phyloP scores from a whole-genome alignment of 177 flowering plant genomes.

The Vitis hybrid region DNA sequence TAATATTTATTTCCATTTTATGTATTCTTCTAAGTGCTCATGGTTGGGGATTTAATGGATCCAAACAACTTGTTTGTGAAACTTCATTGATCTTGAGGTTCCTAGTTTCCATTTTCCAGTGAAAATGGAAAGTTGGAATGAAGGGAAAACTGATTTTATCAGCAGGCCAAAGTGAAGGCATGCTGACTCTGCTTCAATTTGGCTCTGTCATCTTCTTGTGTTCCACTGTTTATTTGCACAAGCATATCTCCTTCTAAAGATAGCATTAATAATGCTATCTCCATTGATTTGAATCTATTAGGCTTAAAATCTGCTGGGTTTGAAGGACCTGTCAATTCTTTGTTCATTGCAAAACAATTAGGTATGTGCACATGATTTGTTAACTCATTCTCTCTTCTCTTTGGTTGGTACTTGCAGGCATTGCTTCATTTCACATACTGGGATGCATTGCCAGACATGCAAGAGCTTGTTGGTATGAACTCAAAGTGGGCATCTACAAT shows the following conservation, averaged over 20 bases:
- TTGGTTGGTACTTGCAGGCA: conserved; percentile 25
- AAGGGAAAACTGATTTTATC: neutral
- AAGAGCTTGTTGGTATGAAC: conserved; percentile 37
- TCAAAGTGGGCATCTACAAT: conserved; percentile 43
- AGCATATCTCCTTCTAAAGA: neutral
- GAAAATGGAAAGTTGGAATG: neutral
- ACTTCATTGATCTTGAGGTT: neutral
- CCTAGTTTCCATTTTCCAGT: neutral
- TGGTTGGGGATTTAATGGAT: neutral
- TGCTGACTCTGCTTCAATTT: conserved; percentile 2
- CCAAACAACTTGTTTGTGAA: neutral
- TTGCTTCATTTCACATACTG: conserved; percentile 52
- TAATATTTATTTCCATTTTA: neutral
- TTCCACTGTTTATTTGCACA: neutral
- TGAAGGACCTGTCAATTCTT: neutral
- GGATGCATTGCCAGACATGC: conserved; percentile 51
- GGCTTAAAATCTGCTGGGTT: neutral
- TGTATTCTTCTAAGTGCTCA: neutral
- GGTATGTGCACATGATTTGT: neutral
- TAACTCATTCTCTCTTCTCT: neutral
- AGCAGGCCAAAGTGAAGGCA: neutral
- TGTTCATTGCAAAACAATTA: neutral
- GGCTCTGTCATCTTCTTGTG: neutral
- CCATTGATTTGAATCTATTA: neutral
- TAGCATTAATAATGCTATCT: neutral